A percentile compares a stretch with the other conserved stretches of the same genome.
phyloP scores from a whole-genome alignment of 805 yeast species.

The Hyphopichia homilentoma region DNA sequence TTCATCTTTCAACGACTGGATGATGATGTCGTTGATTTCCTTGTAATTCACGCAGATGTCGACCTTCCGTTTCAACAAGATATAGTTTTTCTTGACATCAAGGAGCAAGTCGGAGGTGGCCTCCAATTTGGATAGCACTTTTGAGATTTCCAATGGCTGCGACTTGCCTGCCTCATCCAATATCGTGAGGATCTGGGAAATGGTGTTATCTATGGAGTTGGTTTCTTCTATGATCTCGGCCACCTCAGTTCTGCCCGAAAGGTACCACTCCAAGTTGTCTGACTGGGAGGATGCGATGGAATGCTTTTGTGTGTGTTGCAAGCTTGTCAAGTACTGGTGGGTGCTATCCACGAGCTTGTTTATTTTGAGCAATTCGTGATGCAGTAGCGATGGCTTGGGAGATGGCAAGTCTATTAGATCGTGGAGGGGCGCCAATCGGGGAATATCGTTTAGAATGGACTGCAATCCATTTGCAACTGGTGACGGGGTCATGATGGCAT shows the following conservation, averaged over 20 bases:
- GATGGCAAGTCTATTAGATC: constrained; percentile 17
- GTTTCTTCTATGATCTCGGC: constrained; percentile 14
- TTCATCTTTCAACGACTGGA: constrained; percentile 21
- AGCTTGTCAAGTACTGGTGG: constrained; percentile 17
- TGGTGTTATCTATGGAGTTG: constrained; percentile 20
- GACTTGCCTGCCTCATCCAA: constrained; percentile 5
- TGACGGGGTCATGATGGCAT: too few relatives aligned
- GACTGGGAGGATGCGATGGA: too few relatives aligned
- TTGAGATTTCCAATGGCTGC: constrained; percentile 1
- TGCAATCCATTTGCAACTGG: too few relatives aligned
- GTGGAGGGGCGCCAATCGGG: constrained; percentile 19
- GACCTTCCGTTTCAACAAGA: constrained; percentile 17
- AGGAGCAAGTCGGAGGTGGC: constrained; percentile 21
- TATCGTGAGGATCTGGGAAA: constrained; percentile 15
- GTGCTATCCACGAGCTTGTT: constrained; percentile 26
- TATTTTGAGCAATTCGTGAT: constrained; percentile 23
- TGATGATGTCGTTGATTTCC: constrained; percentile 23
- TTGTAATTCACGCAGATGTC: constrained; percentile 24
- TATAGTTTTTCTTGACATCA: constrained; percentile 19
- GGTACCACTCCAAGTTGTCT: too few relatives aligned
- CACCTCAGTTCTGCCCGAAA: constrained; percentile 14
- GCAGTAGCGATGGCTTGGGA: constrained; percentile 9
- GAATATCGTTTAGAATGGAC: constrained; percentile 7
- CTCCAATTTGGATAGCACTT: constrained; percentile 23
- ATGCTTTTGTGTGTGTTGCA: too few relatives aligned